Evolutionary conservation across 495 filamentous ascomycete genomes (phyloP).

Genomic region (Aspergillus homomorphus): DNA sequence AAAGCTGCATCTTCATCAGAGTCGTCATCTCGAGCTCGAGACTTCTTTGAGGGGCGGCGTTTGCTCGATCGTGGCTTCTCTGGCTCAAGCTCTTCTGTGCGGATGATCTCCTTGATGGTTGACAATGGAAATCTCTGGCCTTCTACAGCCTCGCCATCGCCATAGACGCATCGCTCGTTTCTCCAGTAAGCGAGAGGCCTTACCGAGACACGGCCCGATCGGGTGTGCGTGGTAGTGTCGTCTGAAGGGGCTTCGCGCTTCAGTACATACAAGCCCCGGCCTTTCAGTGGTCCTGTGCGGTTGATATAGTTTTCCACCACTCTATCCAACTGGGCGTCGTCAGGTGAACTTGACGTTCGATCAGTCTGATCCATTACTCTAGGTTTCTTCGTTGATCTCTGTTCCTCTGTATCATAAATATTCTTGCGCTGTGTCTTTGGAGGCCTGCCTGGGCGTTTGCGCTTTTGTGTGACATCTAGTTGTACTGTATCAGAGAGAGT

Average conservation of each 20-base stretch:
- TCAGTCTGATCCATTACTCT: constrained; percentile 23
- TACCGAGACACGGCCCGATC: constrained; percentile 57
- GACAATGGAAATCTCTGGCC: constrained; percentile 56
- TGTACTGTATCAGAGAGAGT: constrained; percentile 16
- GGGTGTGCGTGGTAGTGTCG: constrained; percentile 45
- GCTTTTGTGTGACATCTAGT: constrained; percentile 18
- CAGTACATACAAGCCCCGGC: constrained; percentile 65
- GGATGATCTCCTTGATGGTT: constrained; percentile 69
- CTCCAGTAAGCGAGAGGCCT: constrained; percentile 85
- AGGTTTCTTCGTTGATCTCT: constrained; percentile 35
- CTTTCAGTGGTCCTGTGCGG: constrained; percentile 45
- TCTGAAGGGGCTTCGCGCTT: constrained; percentile 63
- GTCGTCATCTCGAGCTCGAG: constrained; percentile 32
- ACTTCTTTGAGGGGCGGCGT: constrained; percentile 31
- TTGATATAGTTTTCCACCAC: constrained; percentile 44
- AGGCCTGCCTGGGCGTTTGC: constrained; percentile 35
- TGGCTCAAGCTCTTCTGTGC: constrained; percentile 61
- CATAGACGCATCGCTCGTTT: constrained; percentile 73
- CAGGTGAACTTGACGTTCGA: constrained; percentile 13
- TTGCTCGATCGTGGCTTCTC: constrained; percentile 34
- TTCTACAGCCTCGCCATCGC: constrained; percentile 51
- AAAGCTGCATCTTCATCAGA: constrained; percentile 51
- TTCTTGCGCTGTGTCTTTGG: constrained; percentile 25
- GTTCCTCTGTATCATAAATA: constrained; percentile 25
- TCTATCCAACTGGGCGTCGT: constrained; percentile 36